Conservation (phyloP, 495 filamentous ascomycete species). For the Lophiotrema nucula region DNA sequence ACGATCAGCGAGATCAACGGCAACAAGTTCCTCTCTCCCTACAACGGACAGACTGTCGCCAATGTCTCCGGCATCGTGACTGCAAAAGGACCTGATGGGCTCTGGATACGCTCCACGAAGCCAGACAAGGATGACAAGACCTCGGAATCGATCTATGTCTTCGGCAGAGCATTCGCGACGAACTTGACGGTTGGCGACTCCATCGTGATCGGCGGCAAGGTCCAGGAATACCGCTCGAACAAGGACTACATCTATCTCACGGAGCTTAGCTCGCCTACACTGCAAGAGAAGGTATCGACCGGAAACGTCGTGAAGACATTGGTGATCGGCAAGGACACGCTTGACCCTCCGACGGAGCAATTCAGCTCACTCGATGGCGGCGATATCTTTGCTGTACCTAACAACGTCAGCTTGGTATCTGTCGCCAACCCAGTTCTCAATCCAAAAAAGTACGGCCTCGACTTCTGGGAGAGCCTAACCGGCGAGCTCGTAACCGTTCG, state of each 20-base stretch:
- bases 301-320: conserved; percentile 50
- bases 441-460: conserved; percentile 56
- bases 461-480: conserved; percentile 63
- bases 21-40: conserved; percentile 57
- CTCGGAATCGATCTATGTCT: conserved; percentile 60
- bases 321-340: conserved; percentile 52
- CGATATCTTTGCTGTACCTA: conserved; percentile 55
- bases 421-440: conserved; percentile 53
- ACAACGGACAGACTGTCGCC: conserved; percentile 50
- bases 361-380: conserved; percentile 54
- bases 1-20: conserved; percentile 64
- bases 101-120: conserved; percentile 56
- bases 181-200: conserved; percentile 56
- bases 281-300: conserved; percentile 47
- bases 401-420: conserved; percentile 52
- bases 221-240: conserved; percentile 55
- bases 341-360: conserved; percentile 52
- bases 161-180: conserved; percentile 41
- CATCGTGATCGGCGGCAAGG: conserved; percentile 54
- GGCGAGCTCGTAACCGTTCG: conserved; percentile 58
- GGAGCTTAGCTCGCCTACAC: conserved; percentile 52
- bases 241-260: conserved; percentile 55
- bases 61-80: conserved; percentile 59
- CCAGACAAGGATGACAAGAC: conserved; percentile 48
- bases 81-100: conserved; percentile 56